Evolutionary conservation across 805 yeast species (phyloP).

Genomic region (Candida andamanensis): DNA sequence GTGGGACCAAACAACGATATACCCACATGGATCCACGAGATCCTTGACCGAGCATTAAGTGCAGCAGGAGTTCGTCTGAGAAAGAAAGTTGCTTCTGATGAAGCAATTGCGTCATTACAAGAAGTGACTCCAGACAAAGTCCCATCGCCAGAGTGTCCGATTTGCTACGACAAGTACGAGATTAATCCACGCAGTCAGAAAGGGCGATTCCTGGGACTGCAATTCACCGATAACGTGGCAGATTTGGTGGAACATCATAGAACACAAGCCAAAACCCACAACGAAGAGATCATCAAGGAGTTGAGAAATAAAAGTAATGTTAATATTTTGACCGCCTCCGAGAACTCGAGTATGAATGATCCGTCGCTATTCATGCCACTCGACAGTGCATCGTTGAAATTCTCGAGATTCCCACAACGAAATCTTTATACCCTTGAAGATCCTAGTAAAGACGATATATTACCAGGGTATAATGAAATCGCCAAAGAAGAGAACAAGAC

Average conservation of each 20-base stretch:
- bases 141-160: slow-evolving; percentile 29
- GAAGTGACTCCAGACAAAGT: slow-evolving; percentile 16
- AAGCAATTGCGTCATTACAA: slow-evolving; percentile 32
- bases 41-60: slow-evolving; percentile 30
- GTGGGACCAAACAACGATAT: slow-evolving; percentile 10
- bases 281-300: slow-evolving; percentile 4
- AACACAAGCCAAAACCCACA: background rate
- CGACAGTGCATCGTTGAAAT: slow-evolving; percentile 20
- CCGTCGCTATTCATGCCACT: slow-evolving; percentile 30
- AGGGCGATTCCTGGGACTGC: too few relatives aligned
- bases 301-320: slow-evolving; percentile 3
- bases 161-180: slow-evolving; percentile 36
- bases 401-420: slow-evolving; percentile 24
- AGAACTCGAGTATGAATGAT: slow-evolving; percentile 18
- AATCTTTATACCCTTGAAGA: slow-evolving; percentile 17
- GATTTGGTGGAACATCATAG: too few relatives aligned
- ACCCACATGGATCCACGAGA: slow-evolving; percentile 29
- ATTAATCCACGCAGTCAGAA: too few relatives aligned
- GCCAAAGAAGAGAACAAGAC: slow-evolving; percentile 11
- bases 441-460: slow-evolving; percentile 17
- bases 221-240: too few relatives aligned
- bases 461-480: slow-evolving; percentile 23
- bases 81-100: slow-evolving; percentile 30
- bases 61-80: slow-evolving; percentile 22
- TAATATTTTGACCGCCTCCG: slow-evolving; percentile 1